These are phyloP conservation scores for Celoporthe dispersa DNA, from an alignment of 2,329 filamentous ascomycete species.

Conservation along the genomic window DNA sequence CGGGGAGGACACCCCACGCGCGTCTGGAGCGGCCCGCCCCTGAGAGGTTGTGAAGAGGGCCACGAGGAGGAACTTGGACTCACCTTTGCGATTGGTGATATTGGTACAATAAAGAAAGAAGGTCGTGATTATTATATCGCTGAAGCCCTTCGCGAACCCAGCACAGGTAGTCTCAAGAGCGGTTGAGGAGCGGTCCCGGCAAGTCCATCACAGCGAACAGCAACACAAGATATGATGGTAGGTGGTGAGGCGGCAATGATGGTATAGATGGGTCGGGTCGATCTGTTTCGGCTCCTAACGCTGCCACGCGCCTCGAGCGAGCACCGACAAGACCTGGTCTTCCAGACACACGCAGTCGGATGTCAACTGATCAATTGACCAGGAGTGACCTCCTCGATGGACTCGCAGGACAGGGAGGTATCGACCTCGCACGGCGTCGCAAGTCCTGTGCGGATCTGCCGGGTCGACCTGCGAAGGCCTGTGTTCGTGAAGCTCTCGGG, in stretches of 20 bases:
- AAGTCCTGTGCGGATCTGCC: background rate
- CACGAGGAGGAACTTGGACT: background rate
- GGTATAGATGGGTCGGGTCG: background rate
- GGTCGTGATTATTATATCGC: conserved; percentile 3
- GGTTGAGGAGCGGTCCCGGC: background rate
- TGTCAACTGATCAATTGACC: background rate
- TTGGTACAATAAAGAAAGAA: background rate
- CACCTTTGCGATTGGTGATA: conserved; percentile 7
- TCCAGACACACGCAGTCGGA: background rate
- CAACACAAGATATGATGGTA: background rate
- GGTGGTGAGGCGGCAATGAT: background rate
- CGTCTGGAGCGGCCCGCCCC: background rate
- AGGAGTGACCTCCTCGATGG: background rate
- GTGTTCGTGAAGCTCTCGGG: background rate
- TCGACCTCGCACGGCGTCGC: background rate
- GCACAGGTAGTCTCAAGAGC: conserved; percentile 10
- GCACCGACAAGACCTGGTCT: background rate
- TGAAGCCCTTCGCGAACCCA: conserved; percentile 14
- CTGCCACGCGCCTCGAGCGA: background rate
- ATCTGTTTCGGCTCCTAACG: background rate
- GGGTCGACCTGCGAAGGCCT: background rate
- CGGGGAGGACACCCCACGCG: background rate
- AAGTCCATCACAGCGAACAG: conserved; percentile 17
- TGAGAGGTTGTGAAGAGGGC: background rate
- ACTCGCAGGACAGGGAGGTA: background rate